phyloP scores from a whole-genome alignment of 1,139 yeast species.

The Yamadazyma membranifaciens region DNA sequence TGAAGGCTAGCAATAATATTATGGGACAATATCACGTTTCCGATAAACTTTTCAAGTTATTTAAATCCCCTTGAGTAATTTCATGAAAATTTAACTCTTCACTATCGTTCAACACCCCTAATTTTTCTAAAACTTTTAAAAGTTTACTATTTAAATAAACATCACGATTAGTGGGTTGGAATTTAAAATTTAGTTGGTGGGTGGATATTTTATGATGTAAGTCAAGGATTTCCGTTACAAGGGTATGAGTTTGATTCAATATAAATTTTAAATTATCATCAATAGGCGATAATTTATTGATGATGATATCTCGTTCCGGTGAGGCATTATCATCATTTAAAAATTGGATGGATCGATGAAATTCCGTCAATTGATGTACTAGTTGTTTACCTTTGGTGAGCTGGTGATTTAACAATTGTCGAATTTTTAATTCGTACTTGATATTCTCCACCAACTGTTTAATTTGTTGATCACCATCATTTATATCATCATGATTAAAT shows the following conservation, averaged over 20 bases:
- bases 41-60: slow-evolving; percentile 7
- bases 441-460: slow-evolving; percentile 38
- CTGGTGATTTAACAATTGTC: slow-evolving; percentile 42
- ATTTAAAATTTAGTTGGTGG: slow-evolving; percentile 16
- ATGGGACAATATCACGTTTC: slow-evolving; percentile 3
- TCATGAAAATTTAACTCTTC: slow-evolving; percentile 5
- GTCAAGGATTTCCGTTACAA: slow-evolving; percentile 36
- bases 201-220: slow-evolving; percentile 32
- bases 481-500: slow-evolving; percentile 18
- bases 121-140: slow-evolving; percentile 21
- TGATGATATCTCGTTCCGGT: slow-evolving; percentile 26
- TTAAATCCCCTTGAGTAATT: slow-evolving; percentile 6
- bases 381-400: slow-evolving; percentile 37
- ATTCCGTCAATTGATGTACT: slow-evolving; percentile 28
- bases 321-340: slow-evolving; percentile 23
- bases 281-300: slow-evolving; percentile 48
- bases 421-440: slow-evolving; percentile 42
- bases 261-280: slow-evolving; percentile 52
- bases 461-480: slow-evolving; percentile 28
- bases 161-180: slow-evolving; percentile 28
- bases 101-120: slow-evolving; percentile 19
- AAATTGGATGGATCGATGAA: slow-evolving; percentile 29
- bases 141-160: slow-evolving; percentile 28
- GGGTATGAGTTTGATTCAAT: slow-evolving; percentile 38
- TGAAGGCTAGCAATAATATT: no score